Evolutionary conservation across 2,329 filamentous ascomycete species (phyloP).

Genomic region (Ophiocordyceps camponoti-leonardi): DNA sequence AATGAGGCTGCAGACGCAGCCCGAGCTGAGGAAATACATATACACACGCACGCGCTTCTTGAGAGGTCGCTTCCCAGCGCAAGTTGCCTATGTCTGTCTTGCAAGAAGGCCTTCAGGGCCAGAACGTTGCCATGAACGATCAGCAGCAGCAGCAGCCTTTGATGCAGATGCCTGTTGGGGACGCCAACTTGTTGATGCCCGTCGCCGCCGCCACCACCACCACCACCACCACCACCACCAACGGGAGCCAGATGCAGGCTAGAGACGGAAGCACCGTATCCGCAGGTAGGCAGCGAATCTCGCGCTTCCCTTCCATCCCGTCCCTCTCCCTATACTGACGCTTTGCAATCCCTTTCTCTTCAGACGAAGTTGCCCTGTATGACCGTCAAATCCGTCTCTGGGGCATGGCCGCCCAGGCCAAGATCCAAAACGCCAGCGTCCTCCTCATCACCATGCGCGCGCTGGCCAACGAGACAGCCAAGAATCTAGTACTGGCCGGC

Average conservation of each 20-base stretch:
- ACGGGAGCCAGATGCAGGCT: background rate
- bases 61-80: too few species aligned
- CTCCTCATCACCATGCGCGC: conserved; percentile 78
- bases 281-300: conserved; percentile 12
- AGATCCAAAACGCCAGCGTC: conserved; percentile 76
- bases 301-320: background rate
- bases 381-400: conserved; percentile 94
- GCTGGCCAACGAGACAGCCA: conserved; percentile 85
- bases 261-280: conserved; percentile 10
- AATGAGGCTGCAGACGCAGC: background rate
- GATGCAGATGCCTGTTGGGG: too few species aligned
- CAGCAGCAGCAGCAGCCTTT: too few species aligned
- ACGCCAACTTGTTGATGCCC: too few species aligned
- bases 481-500: conserved; percentile 90
- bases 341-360: background rate
- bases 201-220: too few species aligned
- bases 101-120: too few species aligned
- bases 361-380: conserved; percentile 92
- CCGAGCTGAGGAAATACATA: background rate
- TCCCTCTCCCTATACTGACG: background rate
- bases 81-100: too few species aligned
- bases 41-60: too few species aligned
- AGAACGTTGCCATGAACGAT: too few species aligned
- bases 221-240: background rate
- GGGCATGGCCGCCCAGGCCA: conserved; percentile 90